Base-by-base conservation (phyloP, 2,329 filamentous ascomycete species). In the Tolypocladium pustulatum region DNA sequence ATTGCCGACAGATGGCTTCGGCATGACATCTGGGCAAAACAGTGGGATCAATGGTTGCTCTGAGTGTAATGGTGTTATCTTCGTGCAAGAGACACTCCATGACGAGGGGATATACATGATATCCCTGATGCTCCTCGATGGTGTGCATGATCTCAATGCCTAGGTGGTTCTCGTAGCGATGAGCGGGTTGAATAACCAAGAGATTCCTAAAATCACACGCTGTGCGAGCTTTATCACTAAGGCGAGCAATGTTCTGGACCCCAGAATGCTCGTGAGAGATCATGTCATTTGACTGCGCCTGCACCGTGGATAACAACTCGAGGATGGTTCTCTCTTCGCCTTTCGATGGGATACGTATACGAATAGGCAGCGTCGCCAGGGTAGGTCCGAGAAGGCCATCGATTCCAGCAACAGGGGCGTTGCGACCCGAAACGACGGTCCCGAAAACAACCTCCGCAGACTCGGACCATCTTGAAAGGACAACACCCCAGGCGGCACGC, bases 151-250 rank as follows among this genome's bases (percentile, higher is more conserved):
- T 17, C 32, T 57, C 38, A 25, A 57, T 57, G 4, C 41, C 36
- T 40, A 53, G 41, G 20, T 49, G 49, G 51, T 56, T 57, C 9
- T 37, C 36, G 34, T 37, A 38, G 20, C 32, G 52, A 54, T 54
- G 34, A 8, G 52, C 52, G 8, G 59, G 56, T 34, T 60, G 59
- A 15, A 60, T 55, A 17, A 60, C 56, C 32, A 60, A n/a, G 9
- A 60, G 37, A 34, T 57, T 58, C 32, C 56, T 56, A 37, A 60
- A 60, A n/a, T 60, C 27, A 32, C 59, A 60, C 4, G 49, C 51
- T 25, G 36, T 9, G 2, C 51, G 41, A 32, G 56, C 43, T 22
- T 52, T n/a, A 9, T 27, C 12, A 54, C 52, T 54, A 1, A 60
- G 22, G 15, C 56, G 38, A n/a, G 40, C 37, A 54, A 60, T 60